Percentiles rank a stretch among this genome's conserved stretches.
Conservation (phyloP, 73 alveolate species). For the Paramecium sonneborni region DNA sequence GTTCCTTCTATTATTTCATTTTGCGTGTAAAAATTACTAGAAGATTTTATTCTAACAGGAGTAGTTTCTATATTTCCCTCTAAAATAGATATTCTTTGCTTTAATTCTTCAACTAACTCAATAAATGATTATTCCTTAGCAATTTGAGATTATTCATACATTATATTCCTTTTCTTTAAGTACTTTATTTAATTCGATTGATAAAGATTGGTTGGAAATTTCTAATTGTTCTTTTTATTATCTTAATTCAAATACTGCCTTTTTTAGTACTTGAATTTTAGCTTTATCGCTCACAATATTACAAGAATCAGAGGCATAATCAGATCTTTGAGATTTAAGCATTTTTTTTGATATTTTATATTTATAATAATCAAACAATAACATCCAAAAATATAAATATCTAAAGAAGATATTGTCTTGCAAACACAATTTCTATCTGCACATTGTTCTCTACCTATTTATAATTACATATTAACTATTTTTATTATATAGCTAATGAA, state of each 20-base stretch:
- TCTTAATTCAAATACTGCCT: slow-evolving; percentile 40
- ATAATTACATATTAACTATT: too few relatives aligned
- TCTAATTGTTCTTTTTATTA: neutral
- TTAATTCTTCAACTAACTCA: neutral
- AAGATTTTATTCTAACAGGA: neutral
- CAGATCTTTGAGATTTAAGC: neutral
- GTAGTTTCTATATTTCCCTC: neutral
- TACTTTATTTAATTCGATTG: neutral
- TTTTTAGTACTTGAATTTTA: neutral
- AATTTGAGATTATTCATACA: neutral
- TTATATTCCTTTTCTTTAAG: neutral
- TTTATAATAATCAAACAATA: neutral
- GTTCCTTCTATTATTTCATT: neutral
- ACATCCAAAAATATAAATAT: neutral
- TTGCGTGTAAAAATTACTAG: neutral
- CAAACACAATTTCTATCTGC: neutral
- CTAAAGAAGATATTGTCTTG: neutral
- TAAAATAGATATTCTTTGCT: neutral
- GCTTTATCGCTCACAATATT: neutral
- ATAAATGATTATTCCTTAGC: neutral
- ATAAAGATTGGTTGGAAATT: neutral
- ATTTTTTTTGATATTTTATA: neutral
- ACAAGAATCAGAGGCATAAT: neutral
- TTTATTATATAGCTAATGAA: too few relatives aligned
- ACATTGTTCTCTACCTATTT: neutral